These are phyloP conservation scores for Marasmius sp. DNA, from an alignment of 1,284 basidiomycete genomes.

Conservation along the genomic window DNA sequence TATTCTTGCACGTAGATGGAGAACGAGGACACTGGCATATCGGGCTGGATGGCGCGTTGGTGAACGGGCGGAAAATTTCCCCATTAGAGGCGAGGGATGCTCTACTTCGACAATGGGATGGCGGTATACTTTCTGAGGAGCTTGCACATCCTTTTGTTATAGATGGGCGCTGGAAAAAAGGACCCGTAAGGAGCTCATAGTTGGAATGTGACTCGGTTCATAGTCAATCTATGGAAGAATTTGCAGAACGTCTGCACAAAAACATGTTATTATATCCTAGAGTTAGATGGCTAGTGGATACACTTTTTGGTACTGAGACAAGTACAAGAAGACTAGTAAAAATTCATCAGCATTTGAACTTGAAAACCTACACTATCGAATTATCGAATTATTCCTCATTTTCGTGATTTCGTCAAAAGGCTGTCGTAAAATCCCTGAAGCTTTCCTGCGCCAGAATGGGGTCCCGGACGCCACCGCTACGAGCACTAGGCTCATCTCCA, in stretches of 20 bases:
- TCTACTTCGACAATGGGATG: slow-evolving; percentile 24
- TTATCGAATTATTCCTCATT: neutral
- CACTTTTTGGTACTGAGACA: neutral
- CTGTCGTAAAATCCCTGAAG: slow-evolving; percentile 6
- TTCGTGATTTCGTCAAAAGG: neutral
- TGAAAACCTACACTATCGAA: too few species aligned
- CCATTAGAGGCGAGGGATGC: slow-evolving; percentile 20
- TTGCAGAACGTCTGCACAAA: neutral
- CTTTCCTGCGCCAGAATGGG: neutral
- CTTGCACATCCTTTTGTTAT: slow-evolving; percentile 10
- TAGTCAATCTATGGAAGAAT: neutral
- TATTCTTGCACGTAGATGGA: slow-evolving; percentile 36
- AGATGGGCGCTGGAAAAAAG: slow-evolving; percentile 28
- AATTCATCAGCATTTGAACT: neutral
- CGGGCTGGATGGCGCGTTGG: slow-evolving; percentile 29
- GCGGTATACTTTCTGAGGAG: slow-evolving; percentile 18
- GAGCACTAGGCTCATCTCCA: neutral
- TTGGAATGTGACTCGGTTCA: neutral
- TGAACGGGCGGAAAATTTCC: slow-evolving; percentile 29
- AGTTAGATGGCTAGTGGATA: neutral
- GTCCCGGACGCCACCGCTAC: neutral
- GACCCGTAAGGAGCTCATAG: slow-evolving; percentile 17
- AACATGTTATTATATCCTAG: neutral
- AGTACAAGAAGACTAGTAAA: neutral
- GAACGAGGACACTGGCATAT: slow-evolving; percentile 41